Percentiles rank a stretch among this genome's conserved stretches.
phyloP scores from a whole-genome alignment of 1,139 yeast species.

The Nakaseomyces uthaithaninus region DNA sequence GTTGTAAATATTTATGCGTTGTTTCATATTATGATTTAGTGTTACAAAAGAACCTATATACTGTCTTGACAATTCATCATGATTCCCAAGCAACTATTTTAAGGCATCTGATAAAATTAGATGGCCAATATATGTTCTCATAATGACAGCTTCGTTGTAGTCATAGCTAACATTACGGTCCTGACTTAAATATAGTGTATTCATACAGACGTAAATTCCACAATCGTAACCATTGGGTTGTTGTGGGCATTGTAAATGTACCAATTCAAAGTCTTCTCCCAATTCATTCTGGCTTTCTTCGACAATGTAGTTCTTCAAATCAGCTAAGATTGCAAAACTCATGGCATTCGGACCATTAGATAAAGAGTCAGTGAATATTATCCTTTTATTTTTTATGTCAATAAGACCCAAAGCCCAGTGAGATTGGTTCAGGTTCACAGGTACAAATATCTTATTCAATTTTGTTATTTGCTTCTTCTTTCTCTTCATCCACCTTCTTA shows the following conservation, averaged over 20 bases:
- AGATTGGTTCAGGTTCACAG: constrained; percentile 70
- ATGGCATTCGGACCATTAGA: constrained; percentile 39
- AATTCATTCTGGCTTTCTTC: constrained; percentile 43
- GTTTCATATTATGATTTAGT: neutral
- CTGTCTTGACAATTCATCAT: neutral
- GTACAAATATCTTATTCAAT: constrained; percentile 63
- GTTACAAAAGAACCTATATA: no score
- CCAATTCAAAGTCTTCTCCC: constrained; percentile 34
- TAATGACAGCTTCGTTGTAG: constrained; percentile 60
- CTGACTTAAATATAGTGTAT: constrained; percentile 54
- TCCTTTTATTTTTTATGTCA: constrained; percentile 49
- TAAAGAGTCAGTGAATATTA: constrained; percentile 74
- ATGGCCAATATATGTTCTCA: constrained; percentile 60
- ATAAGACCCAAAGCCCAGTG: constrained; percentile 93
- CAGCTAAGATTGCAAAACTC: constrained; percentile 47
- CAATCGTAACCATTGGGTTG: constrained; percentile 91
- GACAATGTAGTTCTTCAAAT: constrained; percentile 51
- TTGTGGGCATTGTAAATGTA: constrained; percentile 55
- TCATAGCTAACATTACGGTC: constrained; percentile 43
- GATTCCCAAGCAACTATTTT: no score
- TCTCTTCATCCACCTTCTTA: constrained; percentile 83
- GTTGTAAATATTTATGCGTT: no score
- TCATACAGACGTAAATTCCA: constrained; percentile 86
- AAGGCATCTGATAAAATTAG: constrained; percentile 18
- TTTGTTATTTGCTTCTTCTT: constrained; percentile 62